Base-by-base conservation (phyloP, 352 stramenopile genomes). In the Phytophthora parvispora region DNA sequence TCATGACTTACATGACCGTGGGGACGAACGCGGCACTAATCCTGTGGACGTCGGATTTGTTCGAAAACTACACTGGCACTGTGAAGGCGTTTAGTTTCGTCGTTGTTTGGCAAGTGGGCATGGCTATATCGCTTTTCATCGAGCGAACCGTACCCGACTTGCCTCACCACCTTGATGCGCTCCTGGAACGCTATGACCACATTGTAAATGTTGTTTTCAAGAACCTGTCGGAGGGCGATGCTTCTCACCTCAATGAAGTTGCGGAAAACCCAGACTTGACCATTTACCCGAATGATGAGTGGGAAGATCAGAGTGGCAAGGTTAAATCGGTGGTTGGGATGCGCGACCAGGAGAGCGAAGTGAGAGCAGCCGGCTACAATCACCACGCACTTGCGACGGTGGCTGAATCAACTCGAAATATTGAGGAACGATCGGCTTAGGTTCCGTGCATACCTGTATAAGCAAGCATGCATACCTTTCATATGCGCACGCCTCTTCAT, bases 171-270 rank as follows among this genome's bases (percentile, higher is more conserved):
- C 74, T 92, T 31, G 59, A 52, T 20, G 48, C 77, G 53, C 74
- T 94, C 28, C 70, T 87, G 64, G 42, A 82, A 49, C 84, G 86
- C 20, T 78, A 89, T 34, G 74, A 90, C 2, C 64, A 91, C 64
- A 91, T 94, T 51, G 83, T 90, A 18, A 74, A 82, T 47, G 81
- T 81, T 4, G 86, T 92, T 16, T 91, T 94, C 69, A 87, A 86
- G 45, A 86, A 86, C 53, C 48, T 91, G 38, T 72, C 70, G 49
- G 80, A 81, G 24, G 82, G 81, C 20, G 80, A 91, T 62, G 72
- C 81, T 51, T 86, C 84, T 42, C 64, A 81, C 8, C 67, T 92
- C n/a, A 77, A 75, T 16, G 83, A 94, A 64, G 82, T 77, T 0
- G 77, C 84, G 6, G 86, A 94, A 47, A 67, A 69, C n/a, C 57